Evolutionary conservation across 148 eudicot species (phyloP).

Genomic region (Spergularia marina): DNA sequence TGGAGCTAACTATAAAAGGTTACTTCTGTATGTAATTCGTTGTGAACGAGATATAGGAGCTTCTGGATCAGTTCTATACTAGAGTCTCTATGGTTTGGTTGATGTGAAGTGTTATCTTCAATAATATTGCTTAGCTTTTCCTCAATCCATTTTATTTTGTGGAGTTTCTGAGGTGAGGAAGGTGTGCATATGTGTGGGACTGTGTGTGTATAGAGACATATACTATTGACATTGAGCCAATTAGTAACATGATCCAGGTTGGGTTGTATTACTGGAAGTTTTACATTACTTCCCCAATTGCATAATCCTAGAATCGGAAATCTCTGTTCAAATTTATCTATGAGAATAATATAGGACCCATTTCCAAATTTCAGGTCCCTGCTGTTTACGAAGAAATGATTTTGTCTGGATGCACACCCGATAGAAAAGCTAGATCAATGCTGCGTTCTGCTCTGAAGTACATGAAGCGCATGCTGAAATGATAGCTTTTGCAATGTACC

Average conservation of each 20-base stretch:
- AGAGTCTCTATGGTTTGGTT: neutral
- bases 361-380: slow-evolving; percentile 62
- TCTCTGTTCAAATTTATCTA: neutral
- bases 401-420: slow-evolving; percentile 78
- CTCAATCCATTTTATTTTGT: neutral
- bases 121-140: neutral
- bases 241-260: neutral
- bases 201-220: too few relatives aligned
- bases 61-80: neutral
- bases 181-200: neutral
- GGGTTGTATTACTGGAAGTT: neutral
- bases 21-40: neutral
- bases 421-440: slow-evolving; percentile 89
- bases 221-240: neutral
- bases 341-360: neutral
- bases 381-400: slow-evolving; percentile 93
- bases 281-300: neutral
- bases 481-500: slow-evolving; percentile 24
- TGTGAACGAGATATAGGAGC: neutral
- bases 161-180: neutral
- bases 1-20: neutral
- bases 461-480: slow-evolving; percentile 66
- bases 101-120: neutral
- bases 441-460: slow-evolving; percentile 85
- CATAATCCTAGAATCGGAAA: too few relatives aligned